Percentiles rank a stretch among this genome's conserved stretches.
phyloP scores from a whole-genome alignment of 768 basidiomycete genomes.

The Boletus insuetus region DNA sequence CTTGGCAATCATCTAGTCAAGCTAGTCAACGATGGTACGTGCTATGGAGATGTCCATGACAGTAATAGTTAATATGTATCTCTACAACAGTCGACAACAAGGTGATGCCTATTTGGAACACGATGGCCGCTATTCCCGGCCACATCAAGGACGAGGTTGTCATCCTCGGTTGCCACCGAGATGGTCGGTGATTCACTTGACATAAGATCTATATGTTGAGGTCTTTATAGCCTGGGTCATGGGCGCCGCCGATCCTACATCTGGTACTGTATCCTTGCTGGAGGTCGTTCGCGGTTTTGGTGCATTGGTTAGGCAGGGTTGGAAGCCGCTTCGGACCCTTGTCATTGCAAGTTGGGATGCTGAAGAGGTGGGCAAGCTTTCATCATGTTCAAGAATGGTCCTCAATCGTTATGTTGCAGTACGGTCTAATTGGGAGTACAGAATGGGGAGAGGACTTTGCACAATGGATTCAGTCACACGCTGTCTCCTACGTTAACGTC shows the following conservation, averaged over 20 bases:
- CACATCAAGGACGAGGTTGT: conserved; percentile 81
- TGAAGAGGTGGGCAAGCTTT: conserved; percentile 46
- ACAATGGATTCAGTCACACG: conserved; percentile 72
- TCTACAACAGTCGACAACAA: conserved; percentile 58
- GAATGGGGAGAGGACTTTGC: conserved; percentile 95
- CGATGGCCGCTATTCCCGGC: conserved; percentile 80
- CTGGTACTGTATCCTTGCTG: conserved; percentile 52
- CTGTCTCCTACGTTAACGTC: conserved; percentile 85
- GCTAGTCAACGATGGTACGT: conserved; percentile 52
- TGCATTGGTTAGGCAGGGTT: conserved; percentile 46
- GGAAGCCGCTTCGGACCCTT: conserved; percentile 68
- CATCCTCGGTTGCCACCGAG: conserved; percentile 82
- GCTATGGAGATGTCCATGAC: neutral
- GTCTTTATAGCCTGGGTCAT: conserved; percentile 35
- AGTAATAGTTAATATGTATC: neutral
- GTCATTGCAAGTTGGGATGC: conserved; percentile 79
- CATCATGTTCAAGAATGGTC: neutral
- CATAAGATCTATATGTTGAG: neutral
- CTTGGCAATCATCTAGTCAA: conserved; percentile 46
- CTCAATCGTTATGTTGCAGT: conserved; percentile 28
- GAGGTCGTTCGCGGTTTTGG: conserved; percentile 59
- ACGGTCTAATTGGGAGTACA: conserved; percentile 79
- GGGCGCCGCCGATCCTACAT: conserved; percentile 54
- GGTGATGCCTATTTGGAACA: conserved; percentile 90
- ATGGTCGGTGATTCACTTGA: conserved; percentile 48